Base-by-base conservation (phyloP, 352 stramenopile species). In the Paralagenidium karlingii region DNA sequence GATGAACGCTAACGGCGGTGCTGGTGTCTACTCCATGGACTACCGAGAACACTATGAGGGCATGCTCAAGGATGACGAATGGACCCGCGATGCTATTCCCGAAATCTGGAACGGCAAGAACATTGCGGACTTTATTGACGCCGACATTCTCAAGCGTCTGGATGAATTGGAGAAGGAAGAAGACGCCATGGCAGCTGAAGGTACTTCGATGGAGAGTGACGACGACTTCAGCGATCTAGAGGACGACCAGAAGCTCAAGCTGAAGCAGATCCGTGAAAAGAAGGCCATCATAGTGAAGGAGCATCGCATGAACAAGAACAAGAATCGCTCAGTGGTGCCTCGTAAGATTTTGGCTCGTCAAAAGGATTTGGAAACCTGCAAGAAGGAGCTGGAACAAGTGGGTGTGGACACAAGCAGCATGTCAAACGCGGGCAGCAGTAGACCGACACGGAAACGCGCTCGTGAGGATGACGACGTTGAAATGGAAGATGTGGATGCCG, bases 81-180 rank as follows among this genome's bases (percentile, higher is more conserved):
- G 94, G 92, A 86, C 82, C 29, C 94, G 92, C 55, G 96, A 99
- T 60, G 69, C 82, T 26, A 97, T 99, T 43, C 96, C 96, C 5
- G 90, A 99, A 66, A 99, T 99, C 60, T 96, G 98, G 69, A 97
- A 99, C 63, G 96, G 96, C 48, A 99, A 98, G 69, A 99, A 99
- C 65, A 94, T 99, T 74, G 82, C 88, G 34, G 96, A 99, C 63
- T 99, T 96, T 63, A 77, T 99, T 36, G 96, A 99, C 55, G 76
- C 94, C 8, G 94, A 99, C 26, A 99, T 99, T 59, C 83, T 98
- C 33, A 91, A 88, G 41, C 94, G 92, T 49, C 78, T 99, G 24
- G 83, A 88, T 12, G 75, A 82, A 27, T 67, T 99, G 33, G 96
- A 99, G 67, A 56, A 86, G 40, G 95, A 99, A 58, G 96, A 99